Base-by-base conservation (phyloP, 352 stramenopile genomes). In the Pythium periplocum region DNA sequence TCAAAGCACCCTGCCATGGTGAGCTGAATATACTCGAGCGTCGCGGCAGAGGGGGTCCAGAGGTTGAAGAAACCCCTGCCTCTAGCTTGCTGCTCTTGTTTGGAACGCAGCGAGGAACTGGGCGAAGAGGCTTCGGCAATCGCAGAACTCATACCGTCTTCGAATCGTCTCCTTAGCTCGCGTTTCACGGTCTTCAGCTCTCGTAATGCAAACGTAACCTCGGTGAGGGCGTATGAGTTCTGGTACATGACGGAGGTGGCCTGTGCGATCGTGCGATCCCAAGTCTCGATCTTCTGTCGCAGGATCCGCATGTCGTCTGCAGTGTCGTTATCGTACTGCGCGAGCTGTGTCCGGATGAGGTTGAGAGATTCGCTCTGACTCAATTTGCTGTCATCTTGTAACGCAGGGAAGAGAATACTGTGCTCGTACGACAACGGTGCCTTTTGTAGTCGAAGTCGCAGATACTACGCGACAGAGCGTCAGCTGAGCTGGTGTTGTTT, bases 201-300 rank as follows among this genome's bases (percentile, higher is more conserved):
- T 12, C 86, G 77, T 31, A 92, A 51, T 17, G 71, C 61, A 48
- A 90, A 88, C 7, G 74, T 71, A 40, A 62, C 66, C 47, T 91
- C 83, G 2, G 68, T 90, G 10, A 87, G 57, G 32, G 67, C 68
- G 45, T 88, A 87, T n/a, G 76, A 79, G 31, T 68, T 70, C 47
- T 61, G 64, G 31, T 82, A 73, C 26, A 86, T 67, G 26, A 76
- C 44, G 2, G 69, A 74, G 17, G 82, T 78, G 1, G 78, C 74
- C 30, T 73, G 55, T 1, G 73, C 82, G 32, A 87, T 69, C 1
- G 65, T 69, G 38, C 70, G 77, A 55, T 92, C 77, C 2, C 80
- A 73, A n/a, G 48, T 57, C 42, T 92, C 83, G 51, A 91, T 91
- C 58, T 93, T 94, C 1, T 72, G 64, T 26, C 85, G 83, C 10